A percentile compares a stretch with the other conserved stretches of the same genome.
Evolutionary conservation across 495 filamentous ascomycete genomes (phyloP).

Genomic region (Xylaria curta): DNA sequence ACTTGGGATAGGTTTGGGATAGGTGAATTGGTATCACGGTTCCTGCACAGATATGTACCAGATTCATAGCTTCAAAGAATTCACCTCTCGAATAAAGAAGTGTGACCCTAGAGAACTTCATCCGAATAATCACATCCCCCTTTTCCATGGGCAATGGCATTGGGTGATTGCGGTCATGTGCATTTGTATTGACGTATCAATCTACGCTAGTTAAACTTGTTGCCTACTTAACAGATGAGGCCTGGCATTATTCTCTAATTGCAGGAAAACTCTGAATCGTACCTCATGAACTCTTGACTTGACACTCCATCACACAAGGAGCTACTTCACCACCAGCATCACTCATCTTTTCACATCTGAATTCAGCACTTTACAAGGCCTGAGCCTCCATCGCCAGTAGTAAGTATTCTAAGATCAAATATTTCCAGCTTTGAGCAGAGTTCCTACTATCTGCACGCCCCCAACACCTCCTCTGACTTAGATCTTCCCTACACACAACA

Average conservation of each 20-base stretch:
- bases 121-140: not conserved
- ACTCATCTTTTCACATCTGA: not conserved
- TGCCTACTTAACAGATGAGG: not conserved
- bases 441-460: not conserved
- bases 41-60: not conserved
- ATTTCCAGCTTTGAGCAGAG: not conserved
- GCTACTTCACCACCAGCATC: not conserved
- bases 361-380: not conserved
- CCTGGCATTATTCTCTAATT: not conserved
- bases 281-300: not conserved
- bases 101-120: not conserved
- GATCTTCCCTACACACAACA: not conserved
- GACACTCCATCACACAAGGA: not conserved
- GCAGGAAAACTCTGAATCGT: not conserved
- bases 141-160: not conserved
- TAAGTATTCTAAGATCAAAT: not conserved
- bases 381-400: not conserved
- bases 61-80: not conserved
- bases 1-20: not conserved
- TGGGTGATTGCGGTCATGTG: not conserved
- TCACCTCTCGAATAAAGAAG: not conserved
- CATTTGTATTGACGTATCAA: not conserved
- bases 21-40: not conserved
- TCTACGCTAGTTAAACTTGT: not conserved
- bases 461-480: not conserved